These are phyloP conservation scores for Cystoderma amianthinum DNA, from an alignment of 768 basidiomycete genomes.

Conservation along the genomic window DNA sequence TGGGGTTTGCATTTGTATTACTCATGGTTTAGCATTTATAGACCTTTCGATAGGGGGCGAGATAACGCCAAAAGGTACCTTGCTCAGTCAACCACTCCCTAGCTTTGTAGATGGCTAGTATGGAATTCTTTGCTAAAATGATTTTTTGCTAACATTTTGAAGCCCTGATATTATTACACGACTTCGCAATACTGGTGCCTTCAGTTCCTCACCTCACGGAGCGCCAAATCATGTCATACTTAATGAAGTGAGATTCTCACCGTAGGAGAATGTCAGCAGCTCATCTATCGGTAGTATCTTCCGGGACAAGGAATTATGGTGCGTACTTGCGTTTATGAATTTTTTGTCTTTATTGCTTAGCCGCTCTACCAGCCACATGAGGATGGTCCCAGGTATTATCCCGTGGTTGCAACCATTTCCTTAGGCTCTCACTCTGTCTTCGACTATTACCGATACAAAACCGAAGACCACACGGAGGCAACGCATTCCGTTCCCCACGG, in stretches of 20 bases:
- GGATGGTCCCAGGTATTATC: constrained; percentile 85
- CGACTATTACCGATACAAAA: constrained; percentile 68
- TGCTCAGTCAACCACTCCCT: constrained; percentile 69
- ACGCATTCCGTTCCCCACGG: constrained; percentile 15
- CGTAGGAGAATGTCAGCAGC: constrained; percentile 1
- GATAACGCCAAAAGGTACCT: constrained; percentile 56
- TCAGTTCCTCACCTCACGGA: constrained; percentile 54
- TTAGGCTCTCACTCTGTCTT: constrained; percentile 80
- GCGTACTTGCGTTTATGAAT: constrained; percentile 12
- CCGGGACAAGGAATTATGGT: constrained; percentile 94
- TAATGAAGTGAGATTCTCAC: constrained; percentile 55
- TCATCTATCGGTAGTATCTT: constrained; percentile 46
- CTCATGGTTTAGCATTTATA: constrained; percentile 1
- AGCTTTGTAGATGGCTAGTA: constrained; percentile 64
- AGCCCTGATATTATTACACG: constrained; percentile 78
- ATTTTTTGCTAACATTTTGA: background rate
- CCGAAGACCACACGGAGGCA: constrained; percentile 10
- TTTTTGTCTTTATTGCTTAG: constrained; percentile 2
- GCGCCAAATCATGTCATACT: constrained; percentile 86
- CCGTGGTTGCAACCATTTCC: constrained; percentile 87
- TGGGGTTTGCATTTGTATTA: constrained; percentile 45
- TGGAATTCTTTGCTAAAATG: constrained; percentile 13
- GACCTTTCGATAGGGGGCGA: constrained; percentile 53
- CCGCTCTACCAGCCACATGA: constrained; percentile 67
- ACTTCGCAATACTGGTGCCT: constrained; percentile 57